These are phyloP conservation scores for Pyracantha coccinea DNA, from an alignment of 331 rosid genomes.

Conservation along the genomic window DNA sequence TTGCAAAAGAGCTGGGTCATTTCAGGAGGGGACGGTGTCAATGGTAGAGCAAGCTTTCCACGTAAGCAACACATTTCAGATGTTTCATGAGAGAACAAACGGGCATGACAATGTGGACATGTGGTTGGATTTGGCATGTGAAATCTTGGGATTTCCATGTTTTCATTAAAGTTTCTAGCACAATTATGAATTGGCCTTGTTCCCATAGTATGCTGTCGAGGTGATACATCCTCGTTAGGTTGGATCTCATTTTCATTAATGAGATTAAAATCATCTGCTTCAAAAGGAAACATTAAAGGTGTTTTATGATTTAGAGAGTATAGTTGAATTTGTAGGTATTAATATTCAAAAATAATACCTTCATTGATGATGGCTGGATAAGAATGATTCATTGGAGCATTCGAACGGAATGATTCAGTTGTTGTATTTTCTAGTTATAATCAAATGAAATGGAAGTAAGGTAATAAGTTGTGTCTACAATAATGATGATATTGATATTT, in stretches of 20 bases:
- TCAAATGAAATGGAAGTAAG: not conserved
- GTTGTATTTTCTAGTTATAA: not conserved
- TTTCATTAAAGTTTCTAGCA: not conserved
- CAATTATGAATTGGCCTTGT: not conserved
- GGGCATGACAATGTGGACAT: not conserved
- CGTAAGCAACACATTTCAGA: not conserved
- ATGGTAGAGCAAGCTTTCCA: not conserved
- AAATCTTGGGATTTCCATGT: not conserved
- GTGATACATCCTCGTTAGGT: not conserved
- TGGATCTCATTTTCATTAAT: not conserved
- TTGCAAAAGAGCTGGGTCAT: not conserved
- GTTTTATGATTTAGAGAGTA: not conserved
- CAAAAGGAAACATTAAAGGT: not conserved
- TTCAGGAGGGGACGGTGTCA: not conserved
- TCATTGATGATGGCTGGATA: not conserved
- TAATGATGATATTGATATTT: too few relatives aligned
- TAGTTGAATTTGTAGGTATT: too few relatives aligned
- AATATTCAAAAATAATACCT: not conserved
- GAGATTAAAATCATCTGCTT: not conserved
- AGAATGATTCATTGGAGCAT: not conserved
- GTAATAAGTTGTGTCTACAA: not conserved
- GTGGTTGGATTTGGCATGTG: not conserved
- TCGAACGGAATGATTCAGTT: not conserved
- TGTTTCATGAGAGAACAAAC: not conserved
- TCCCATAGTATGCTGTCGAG: too few relatives aligned